A percentile compares a stretch with the other conserved stretches of the same genome.
Conservation (phyloP, 768 basidiomycete species). For the Sporobolomyces pararoseus region DNA sequence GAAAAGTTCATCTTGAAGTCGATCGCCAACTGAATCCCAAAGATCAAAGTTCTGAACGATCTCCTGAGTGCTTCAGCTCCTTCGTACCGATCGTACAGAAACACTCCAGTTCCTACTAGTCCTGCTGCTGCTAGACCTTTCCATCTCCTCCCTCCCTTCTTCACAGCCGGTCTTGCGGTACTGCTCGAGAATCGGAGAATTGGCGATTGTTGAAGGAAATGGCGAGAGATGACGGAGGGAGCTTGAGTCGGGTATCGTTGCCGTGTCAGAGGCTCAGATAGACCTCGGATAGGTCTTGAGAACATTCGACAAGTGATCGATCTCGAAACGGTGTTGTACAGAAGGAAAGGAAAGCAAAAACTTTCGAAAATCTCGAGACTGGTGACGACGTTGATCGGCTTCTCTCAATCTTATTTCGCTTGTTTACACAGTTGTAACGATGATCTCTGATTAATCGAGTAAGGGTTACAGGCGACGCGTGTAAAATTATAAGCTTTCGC, state of each 20-base stretch:
- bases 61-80: conserved; percentile 31
- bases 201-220: conserved; percentile 3
- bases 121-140: neutral
- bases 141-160: conserved; percentile 14
- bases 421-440: too few species aligned
- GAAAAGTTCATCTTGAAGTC: conserved; percentile 89
- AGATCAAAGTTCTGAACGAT: conserved; percentile 20
- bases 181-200: neutral
- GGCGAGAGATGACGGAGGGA: neutral
- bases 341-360: neutral
- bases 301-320: neutral
- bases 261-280: neutral
- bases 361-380: neutral
- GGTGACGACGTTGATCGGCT: neutral
- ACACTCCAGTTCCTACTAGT: conserved; percentile 1
- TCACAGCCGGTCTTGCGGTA: neutral
- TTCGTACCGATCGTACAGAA: conserved; percentile 32
- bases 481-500: too few species aligned
- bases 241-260: neutral
- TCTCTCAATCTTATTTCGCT: too few species aligned
- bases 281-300: neutral
- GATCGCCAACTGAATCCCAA: conserved; percentile 60
- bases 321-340: neutral
- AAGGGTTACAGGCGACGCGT: too few species aligned
- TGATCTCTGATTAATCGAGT: too few species aligned